A percentile compares a stretch with the other conserved stretches of the same genome.
These are phyloP conservation scores for Aspergillus jensenii DNA, from an alignment of 2,329 filamentous ascomycete species.

Conservation along the genomic window DNA sequence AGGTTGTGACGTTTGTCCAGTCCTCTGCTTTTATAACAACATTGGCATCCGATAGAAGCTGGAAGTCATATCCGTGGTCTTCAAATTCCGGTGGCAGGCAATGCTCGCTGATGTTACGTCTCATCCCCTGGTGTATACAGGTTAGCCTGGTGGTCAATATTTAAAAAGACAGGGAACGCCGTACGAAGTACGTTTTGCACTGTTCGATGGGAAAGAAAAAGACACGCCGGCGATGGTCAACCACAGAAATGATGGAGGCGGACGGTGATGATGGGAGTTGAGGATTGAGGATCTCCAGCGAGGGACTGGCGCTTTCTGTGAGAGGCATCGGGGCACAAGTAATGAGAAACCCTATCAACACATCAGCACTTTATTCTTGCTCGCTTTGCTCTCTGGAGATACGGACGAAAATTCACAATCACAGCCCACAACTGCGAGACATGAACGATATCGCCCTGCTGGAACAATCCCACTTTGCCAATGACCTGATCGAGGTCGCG, in stretches of 20 bases:
- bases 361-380: not conserved
- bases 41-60: not conserved
- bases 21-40: not conserved
- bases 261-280: not conserved
- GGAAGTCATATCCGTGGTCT: not conserved
- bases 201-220: constrained; percentile 2
- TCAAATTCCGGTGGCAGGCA: not conserved
- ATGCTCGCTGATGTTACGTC: not conserved
- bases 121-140: not conserved
- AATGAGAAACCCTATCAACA: not conserved
- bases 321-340: not conserved
- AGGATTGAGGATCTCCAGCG: not conserved
- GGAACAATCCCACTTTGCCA: not conserved
- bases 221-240: not conserved
- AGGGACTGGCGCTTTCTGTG: not conserved
- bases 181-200: constrained; percentile 1
- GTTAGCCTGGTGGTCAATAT: not conserved
- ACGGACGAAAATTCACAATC: not conserved
- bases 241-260: not conserved
- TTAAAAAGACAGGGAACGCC: not conserved
- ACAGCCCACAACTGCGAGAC: constrained; percentile 3
- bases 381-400: not conserved
- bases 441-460: not conserved
- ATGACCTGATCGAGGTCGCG: not conserved
- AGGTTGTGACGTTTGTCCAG: not conserved